phyloP scores from a whole-genome alignment of 192 early-diverging fungal species.

The Coemansia sp. region DNA sequence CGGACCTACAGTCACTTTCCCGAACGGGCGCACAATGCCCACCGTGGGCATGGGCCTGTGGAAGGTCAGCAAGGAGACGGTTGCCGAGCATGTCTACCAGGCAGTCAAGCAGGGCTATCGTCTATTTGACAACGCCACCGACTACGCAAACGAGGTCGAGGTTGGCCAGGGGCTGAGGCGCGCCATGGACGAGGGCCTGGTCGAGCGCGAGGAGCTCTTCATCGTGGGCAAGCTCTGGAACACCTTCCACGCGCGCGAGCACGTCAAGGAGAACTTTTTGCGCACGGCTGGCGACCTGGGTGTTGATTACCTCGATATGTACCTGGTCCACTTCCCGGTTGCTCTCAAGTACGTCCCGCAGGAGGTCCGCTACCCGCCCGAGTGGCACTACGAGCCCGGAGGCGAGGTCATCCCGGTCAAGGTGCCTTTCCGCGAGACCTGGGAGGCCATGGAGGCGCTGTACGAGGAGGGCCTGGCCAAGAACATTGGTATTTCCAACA shows the following conservation, averaged over 20 bases:
- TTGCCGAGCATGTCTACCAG: constrained; percentile 53
- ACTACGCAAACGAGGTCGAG: constrained; percentile 73
- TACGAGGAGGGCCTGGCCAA: constrained; percentile 43
- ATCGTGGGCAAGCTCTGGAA: constrained; percentile 75
- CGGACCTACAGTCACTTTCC: constrained; percentile 30
- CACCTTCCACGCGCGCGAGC: constrained; percentile 55
- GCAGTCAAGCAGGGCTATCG: constrained; percentile 64
- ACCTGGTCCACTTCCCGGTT: constrained; percentile 67
- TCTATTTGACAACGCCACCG: constrained; percentile 59
- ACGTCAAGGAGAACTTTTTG: constrained; percentile 56
- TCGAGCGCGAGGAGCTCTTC: constrained; percentile 57
- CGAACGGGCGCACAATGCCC: constrained; percentile 58
- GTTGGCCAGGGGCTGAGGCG: constrained; percentile 64
- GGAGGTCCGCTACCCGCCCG: constrained; percentile 18
- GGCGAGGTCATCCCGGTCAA: constrained; percentile 14
- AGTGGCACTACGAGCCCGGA: constrained; percentile 6
- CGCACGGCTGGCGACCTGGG: constrained; percentile 57
- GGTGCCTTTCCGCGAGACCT: constrained; percentile 50
- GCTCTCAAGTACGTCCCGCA: constrained; percentile 50
- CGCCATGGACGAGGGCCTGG: constrained; percentile 48
- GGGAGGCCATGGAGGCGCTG: constrained; percentile 53
- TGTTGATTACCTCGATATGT: constrained; percentile 75
- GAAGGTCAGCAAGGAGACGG: constrained; percentile 51
- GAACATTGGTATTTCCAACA: constrained; percentile 69
- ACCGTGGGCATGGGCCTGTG: constrained; percentile 56